Percentiles rank a stretch among this genome's conserved stretches.
Conservation (phyloP, 305 asterid genomes). For the Fraxinus sp. region DNA sequence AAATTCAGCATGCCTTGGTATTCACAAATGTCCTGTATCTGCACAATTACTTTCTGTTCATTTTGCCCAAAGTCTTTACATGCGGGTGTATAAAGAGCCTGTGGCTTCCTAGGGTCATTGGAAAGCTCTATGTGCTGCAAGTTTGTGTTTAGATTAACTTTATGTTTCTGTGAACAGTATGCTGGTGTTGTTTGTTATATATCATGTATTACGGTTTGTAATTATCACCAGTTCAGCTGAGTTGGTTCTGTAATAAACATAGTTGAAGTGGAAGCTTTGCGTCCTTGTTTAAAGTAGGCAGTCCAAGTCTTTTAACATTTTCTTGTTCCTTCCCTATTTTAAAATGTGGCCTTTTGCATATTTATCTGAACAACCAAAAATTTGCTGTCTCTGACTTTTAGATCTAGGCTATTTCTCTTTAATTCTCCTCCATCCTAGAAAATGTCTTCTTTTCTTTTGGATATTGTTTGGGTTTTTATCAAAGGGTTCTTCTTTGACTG, state of each 20-base stretch:
- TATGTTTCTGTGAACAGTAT: not conserved
- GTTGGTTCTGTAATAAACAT: not conserved
- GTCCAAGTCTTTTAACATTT: not conserved
- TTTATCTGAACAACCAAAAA: not conserved
- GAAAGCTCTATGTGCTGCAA: not conserved
- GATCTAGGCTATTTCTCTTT: not conserved
- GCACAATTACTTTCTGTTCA: not conserved
- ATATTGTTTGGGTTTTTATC: not conserved
- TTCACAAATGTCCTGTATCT: conserved; percentile 2
- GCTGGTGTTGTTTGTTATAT: not conserved
- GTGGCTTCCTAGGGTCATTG: conserved; percentile 9
- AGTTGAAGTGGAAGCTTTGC: not conserved
- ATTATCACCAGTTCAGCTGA: not conserved
- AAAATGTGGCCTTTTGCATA: not conserved
- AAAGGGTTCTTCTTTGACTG: not conserved
- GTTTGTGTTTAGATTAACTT: conserved; percentile 3
- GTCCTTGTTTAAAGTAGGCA: not conserved
- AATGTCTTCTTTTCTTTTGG: not conserved
- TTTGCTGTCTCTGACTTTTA: not conserved
- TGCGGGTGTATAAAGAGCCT: not conserved
- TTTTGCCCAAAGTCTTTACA: conserved; percentile 10
- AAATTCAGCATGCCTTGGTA: not conserved
- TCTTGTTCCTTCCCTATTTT: not conserved
- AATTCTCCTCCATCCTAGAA: not conserved
- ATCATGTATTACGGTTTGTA: not conserved